Percentiles rank a stretch among this genome's conserved stretches.
phyloP scores from a whole-genome alignment of 306 rosid species.

The Cucumis hystrix region DNA sequence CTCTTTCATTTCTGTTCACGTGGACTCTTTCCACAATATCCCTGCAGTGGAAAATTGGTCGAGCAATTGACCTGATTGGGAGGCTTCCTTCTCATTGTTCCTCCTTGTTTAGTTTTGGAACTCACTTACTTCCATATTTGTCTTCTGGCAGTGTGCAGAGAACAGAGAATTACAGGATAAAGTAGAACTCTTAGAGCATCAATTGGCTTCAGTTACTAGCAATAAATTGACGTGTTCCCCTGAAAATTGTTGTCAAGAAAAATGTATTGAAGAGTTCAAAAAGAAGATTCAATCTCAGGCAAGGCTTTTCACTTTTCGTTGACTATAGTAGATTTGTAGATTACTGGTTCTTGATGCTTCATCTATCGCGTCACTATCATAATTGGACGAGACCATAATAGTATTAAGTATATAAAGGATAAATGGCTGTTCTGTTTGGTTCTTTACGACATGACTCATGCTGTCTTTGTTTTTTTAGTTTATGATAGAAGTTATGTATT shows the following conservation, averaged over 20 bases:
- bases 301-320: conserved; percentile 6
- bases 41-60: neutral
- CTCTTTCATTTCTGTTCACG: neutral
- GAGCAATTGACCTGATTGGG: neutral
- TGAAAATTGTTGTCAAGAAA: conserved; percentile 33
- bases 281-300: conserved; percentile 90
- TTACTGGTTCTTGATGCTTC: neutral
- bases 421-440: neutral
- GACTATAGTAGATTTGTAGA: neutral
- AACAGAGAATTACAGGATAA: conserved; percentile 61
- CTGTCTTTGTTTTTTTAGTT: neutral
- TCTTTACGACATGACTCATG: neutral
- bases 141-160: conserved; percentile 57
- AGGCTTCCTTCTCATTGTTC: neutral
- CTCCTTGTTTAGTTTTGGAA: neutral
- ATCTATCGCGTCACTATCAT: neutral
- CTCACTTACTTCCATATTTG: conserved; percentile 1
- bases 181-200: conserved; percentile 56
- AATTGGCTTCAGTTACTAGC: conserved; percentile 27
- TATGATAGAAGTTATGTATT: neutral
- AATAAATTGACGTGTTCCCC: conserved; percentile 26
- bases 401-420: neutral
- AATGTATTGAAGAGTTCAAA: conserved; percentile 50
- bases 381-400: neutral
- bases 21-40: neutral